A percentile compares a stretch with the other conserved stretches of the same genome.
Evolutionary conservation across 768 basidiomycete genomes (phyloP).

Genomic region (Serendipita sp.): DNA sequence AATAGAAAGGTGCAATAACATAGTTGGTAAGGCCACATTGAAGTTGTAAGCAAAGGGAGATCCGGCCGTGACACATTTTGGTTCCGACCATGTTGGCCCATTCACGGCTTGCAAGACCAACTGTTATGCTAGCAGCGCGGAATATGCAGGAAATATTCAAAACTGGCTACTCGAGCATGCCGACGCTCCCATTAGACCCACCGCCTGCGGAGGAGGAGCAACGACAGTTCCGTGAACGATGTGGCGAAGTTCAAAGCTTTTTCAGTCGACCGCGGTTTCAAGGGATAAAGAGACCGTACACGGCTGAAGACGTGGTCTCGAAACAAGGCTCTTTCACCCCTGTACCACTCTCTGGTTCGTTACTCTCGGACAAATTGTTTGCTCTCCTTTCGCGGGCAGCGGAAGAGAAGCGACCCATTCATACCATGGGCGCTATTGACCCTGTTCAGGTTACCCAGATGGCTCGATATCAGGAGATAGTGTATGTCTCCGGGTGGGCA

Average conservation of each 20-base stretch:
- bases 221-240: constrained; percentile 40
- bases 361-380: constrained; percentile 80
- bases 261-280: constrained; percentile 61
- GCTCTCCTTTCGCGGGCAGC: constrained; percentile 44
- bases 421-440: constrained; percentile 88
- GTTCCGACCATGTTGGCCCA: no score
- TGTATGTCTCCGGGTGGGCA: constrained; percentile 92
- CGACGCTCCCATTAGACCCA: constrained; percentile 29
- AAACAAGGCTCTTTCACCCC: constrained; percentile 82
- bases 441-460: constrained; percentile 92
- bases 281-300: constrained; percentile 60
- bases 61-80: no score
- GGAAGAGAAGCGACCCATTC: constrained; percentile 49
- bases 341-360: constrained; percentile 52
- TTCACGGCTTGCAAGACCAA: no score
- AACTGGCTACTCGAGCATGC: no score
- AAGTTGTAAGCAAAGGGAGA: no score
- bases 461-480: constrained; percentile 69
- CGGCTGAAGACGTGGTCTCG: constrained; percentile 59
- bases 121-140: no score
- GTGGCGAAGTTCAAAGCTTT: constrained; percentile 51
- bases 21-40: no score
- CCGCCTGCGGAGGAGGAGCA: constrained; percentile 43
- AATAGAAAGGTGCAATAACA: no score
- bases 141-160: no score